Evolutionary conservation across 208 protist species (phyloP).

Genomic region (Hexamita inflata): DNA sequence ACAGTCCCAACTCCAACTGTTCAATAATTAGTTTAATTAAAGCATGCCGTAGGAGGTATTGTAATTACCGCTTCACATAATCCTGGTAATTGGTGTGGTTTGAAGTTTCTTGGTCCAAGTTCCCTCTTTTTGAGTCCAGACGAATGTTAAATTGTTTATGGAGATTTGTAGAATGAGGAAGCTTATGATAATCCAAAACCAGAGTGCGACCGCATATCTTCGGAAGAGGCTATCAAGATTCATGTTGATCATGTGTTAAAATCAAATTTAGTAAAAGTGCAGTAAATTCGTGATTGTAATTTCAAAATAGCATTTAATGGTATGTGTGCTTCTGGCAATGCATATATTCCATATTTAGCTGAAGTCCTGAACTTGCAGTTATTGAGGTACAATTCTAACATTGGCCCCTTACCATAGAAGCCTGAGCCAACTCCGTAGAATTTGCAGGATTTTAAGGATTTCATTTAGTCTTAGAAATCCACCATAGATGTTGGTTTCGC

Average conservation of each 20-base stretch:
- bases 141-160: slow-evolving; percentile 44
- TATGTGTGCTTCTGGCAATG: slow-evolving; percentile 52
- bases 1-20: slow-evolving; percentile 59
- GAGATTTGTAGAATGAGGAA: slow-evolving; percentile 22
- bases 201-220: not conserved
- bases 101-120: slow-evolving; percentile 58
- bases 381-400: slow-evolving; percentile 48
- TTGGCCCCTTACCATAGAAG: slow-evolving; percentile 50
- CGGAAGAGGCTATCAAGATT: not conserved
- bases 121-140: slow-evolving; percentile 51
- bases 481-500: slow-evolving; percentile 53
- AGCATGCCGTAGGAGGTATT: slow-evolving; percentile 45
- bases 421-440: slow-evolving; percentile 55
- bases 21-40: slow-evolving; percentile 48
- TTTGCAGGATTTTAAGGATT: slow-evolving; percentile 46
- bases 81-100: slow-evolving; percentile 51
- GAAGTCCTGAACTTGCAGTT: slow-evolving; percentile 42
- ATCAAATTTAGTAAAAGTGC: slow-evolving; percentile 42
- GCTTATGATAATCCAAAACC: not conserved
- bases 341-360: slow-evolving; percentile 45
- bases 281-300: slow-evolving; percentile 37
- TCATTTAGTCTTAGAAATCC: slow-evolving; percentile 33
- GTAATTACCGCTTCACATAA: slow-evolving; percentile 58
- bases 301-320: slow-evolving; percentile 50
- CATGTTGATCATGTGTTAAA: slow-evolving; percentile 30